phyloP scores from a whole-genome alignment of 495 filamentous ascomycete species.

The Xylaria palmicola region DNA sequence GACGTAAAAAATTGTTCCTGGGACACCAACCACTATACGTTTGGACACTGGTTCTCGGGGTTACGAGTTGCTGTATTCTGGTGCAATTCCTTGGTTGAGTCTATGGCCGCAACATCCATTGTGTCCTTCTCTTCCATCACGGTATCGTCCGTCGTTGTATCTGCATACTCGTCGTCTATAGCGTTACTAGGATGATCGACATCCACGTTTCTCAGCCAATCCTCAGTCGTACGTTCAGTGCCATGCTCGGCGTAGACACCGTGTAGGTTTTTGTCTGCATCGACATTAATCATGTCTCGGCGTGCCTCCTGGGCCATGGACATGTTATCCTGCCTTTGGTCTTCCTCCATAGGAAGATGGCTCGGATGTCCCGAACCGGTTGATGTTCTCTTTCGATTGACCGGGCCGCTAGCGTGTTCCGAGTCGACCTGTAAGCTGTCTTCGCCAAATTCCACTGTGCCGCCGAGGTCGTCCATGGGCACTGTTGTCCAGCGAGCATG shows the following conservation, averaged over 20 bases:
- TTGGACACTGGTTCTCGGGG: neutral
- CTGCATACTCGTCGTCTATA: constrained; percentile 1
- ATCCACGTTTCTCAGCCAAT: constrained; percentile 17
- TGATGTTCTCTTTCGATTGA: neutral
- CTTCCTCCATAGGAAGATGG: neutral
- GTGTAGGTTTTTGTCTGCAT: neutral
- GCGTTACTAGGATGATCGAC: neutral
- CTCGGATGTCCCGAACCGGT: neutral
- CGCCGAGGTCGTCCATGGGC: constrained; percentile 28
- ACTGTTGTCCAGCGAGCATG: constrained; percentile 18
- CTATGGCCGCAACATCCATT: neutral
- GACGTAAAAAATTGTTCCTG: neutral
- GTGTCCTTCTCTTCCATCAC: constrained; percentile 1
- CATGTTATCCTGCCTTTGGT: neutral
- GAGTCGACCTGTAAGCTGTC: neutral
- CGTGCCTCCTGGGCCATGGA: neutral
- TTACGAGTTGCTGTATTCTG: neutral
- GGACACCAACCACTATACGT: neutral
- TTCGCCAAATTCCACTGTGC: constrained; percentile 13
- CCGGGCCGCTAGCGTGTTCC: neutral
- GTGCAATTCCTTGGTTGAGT: neutral
- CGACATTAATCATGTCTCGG: neutral
- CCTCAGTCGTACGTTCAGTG: constrained; percentile 7
- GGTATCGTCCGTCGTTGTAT: constrained; percentile 11
- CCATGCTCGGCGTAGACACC: neutral